Conservation (phyloP, 2,329 filamentous ascomycete species). For the Xylaria arbuscula region DNA sequence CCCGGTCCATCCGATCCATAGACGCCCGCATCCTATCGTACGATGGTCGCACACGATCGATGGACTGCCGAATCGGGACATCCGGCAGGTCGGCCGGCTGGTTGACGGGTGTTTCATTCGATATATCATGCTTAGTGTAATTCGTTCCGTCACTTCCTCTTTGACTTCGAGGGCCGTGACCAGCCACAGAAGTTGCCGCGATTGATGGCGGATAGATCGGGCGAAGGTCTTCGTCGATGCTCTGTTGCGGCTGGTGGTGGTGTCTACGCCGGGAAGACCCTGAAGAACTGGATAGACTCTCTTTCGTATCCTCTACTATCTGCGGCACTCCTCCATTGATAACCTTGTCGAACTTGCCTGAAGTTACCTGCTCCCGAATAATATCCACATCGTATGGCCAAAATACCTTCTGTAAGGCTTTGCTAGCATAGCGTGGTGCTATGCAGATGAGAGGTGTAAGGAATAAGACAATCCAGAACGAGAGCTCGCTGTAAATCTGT, state of each 20-base stretch:
- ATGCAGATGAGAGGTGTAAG: conserved; percentile 84
- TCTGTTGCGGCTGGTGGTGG: conserved; percentile 68
- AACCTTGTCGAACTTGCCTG: conserved; percentile 84
- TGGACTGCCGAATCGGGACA: conserved; percentile 59
- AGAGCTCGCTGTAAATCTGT: conserved; percentile 82
- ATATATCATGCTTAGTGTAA: conserved; percentile 76
- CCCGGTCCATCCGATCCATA: conserved; percentile 71
- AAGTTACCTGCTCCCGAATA: conserved; percentile 87
- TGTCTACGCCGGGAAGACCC: conserved; percentile 63
- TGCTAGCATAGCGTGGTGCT: conserved; percentile 87
- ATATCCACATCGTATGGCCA: conserved; percentile 95
- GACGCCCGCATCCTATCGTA: conserved; percentile 88
- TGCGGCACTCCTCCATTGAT: conserved; percentile 51
- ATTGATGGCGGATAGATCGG: conserved; percentile 95
- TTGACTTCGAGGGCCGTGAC: conserved; percentile 84
- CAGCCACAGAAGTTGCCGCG: conserved; percentile 73
- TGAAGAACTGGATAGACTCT: conserved; percentile 51
- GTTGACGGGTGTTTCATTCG: conserved; percentile 62
- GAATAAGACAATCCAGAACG: conserved; percentile 88
- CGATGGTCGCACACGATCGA: conserved; percentile 80
- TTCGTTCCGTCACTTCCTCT: conserved; percentile 96
- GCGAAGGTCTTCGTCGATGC: conserved; percentile 85
- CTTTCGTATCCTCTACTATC: conserved; percentile 53
- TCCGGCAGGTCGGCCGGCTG: conserved; percentile 46
- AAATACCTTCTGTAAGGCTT: conserved; percentile 92